phyloP scores from a whole-genome alignment of 2,329 filamentous ascomycete genomes.

The Incumbomyces delicatus region DNA sequence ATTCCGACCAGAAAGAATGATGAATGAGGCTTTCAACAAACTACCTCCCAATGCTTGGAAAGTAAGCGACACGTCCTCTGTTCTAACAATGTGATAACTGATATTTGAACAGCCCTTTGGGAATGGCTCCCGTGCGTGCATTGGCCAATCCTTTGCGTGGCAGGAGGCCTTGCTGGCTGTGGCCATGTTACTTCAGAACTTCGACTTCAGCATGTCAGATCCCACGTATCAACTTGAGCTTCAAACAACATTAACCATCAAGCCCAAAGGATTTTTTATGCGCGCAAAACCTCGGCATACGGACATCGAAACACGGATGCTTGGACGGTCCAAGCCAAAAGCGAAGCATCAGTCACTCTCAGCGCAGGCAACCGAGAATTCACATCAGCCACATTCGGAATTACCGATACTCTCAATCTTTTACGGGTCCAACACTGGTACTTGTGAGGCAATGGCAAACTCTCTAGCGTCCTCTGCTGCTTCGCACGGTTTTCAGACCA shows the following conservation, averaged over 20 bases:
- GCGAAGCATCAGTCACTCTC: too few relatives aligned
- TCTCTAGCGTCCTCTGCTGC: conserved; percentile 38
- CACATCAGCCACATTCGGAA: too few relatives aligned
- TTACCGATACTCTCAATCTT: conserved; percentile 51
- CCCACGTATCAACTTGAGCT: conserved; percentile 34
- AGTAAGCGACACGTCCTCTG: too few relatives aligned
- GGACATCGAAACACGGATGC: too few relatives aligned
- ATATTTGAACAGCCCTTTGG: conserved; percentile 73
- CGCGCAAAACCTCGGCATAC: conserved; percentile 45
- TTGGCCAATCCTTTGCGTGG: conserved; percentile 64
- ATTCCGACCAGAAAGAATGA: conserved; percentile 64
- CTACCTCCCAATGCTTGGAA: too few relatives aligned
- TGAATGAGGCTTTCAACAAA: too few relatives aligned
- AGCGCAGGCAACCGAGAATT: too few relatives aligned
- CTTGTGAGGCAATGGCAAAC: conserved; percentile 60
- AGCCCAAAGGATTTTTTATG: conserved; percentile 49
- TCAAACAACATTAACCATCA: conserved; percentile 28
- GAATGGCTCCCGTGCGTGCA: conserved; percentile 59
- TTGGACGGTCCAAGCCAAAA: too few relatives aligned
- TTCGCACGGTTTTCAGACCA: conserved; percentile 41
- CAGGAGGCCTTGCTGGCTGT: conserved; percentile 57
- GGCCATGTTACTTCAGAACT: conserved; percentile 59
- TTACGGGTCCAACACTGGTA: conserved; percentile 66
- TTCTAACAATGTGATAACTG: too few relatives aligned
- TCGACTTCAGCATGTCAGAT: conserved; percentile 55